Evolutionary conservation across 2,329 filamentous ascomycete genomes (phyloP), one percentile per base, ranked within the genome.

Genomic region (Claviceps lovelessii): DNA sequence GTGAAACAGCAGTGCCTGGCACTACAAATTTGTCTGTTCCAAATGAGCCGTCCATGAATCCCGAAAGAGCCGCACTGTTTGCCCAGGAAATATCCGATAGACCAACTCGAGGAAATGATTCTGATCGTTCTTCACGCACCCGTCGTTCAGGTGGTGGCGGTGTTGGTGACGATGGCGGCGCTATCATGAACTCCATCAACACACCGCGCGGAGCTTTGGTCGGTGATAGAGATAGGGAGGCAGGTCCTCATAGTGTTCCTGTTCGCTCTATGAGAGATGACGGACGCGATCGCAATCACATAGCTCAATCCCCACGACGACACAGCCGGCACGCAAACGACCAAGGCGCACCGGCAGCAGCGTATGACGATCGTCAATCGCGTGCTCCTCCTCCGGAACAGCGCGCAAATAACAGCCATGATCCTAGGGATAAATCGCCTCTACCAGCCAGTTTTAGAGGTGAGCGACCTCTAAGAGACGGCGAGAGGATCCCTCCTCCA

Each of bases 31-130:
- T 56, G 15, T 35, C 58, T 4, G 62, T 65, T 5, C 48, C 60
- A 4, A 63, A 68, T 19, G 78, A 77, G 11, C 76, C 76, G 8
- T 68, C 70, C 9, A 76, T 81, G 61, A 80, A 81, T 57, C 77
- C 79, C 1, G 76, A 79, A 52, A 72, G 79, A 55, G 76, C 77
- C 35, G 72, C 76, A 9, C 66, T 78, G 5, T 73, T 79, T 52
- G 69, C 70, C 1, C 61, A 71, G 56, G 68, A 72, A 31, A 58
- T 57, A 23, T 54, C 58, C 35, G 64, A 66, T 28, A 60, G 63
- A 33, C 39, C 59, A n/a, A 10, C 57, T 35, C 62, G 66, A n/a
- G 61, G 58, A 23, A 59, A 60, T 15, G 65, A 69, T 23, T 54
- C 62, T 19, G 70, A 71, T 39, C 63, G 65, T 11, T 49, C 60